Evolutionary conservation across 2,329 filamentous ascomycete species (phyloP).

Genomic region (Dactylellina sp.): DNA sequence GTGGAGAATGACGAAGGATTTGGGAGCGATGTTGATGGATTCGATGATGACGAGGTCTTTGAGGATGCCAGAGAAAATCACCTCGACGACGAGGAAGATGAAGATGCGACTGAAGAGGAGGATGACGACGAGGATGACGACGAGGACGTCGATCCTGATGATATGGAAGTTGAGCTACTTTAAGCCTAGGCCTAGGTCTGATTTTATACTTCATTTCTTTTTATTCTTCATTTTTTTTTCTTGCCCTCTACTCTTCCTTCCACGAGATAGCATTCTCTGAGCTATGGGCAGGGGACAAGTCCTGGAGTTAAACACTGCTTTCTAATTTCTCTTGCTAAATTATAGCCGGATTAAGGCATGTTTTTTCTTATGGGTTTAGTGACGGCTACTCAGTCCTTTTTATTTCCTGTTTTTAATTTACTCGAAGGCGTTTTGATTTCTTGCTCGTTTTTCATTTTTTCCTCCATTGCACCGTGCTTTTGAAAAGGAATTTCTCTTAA

Average conservation of each 20-base stretch:
- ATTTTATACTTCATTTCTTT: constrained; percentile 14
- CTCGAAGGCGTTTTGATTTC: not conserved
- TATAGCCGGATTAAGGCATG: not conserved
- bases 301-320: no score
- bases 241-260: no score
- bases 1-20: constrained; percentile 48
- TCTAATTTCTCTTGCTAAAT: no score
- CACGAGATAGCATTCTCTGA: no score
- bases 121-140: constrained; percentile 71
- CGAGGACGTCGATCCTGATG: constrained; percentile 51
- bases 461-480: no score
- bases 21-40: constrained; percentile 60
- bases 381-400: not conserved
- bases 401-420: not conserved
- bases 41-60: constrained; percentile 61
- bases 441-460: not conserved
- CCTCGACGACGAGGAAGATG: constrained; percentile 61
- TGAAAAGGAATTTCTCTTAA: no score
- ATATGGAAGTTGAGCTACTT: constrained; percentile 57
- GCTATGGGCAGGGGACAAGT: no score
- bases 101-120: constrained; percentile 65
- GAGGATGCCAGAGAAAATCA: constrained; percentile 61
- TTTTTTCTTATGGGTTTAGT: not conserved
- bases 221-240: not conserved
- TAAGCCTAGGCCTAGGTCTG: constrained; percentile 17